These are phyloP conservation scores for Boeremia exigua DNA, from an alignment of 2,329 filamentous ascomycete genomes.

Conservation along the genomic window DNA sequence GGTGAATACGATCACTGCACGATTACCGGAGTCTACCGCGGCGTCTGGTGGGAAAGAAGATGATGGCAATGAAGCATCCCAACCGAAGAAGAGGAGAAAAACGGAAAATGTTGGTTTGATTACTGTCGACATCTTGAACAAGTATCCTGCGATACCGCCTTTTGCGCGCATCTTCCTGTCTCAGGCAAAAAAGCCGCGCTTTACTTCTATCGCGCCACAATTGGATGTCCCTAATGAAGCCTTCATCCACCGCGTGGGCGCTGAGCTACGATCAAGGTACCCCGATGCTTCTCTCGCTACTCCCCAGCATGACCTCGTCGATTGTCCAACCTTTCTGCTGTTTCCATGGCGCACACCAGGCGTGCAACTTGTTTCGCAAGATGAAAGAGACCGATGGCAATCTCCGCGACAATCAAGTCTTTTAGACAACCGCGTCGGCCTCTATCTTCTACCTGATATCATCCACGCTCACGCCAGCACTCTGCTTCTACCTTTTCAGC, in stretches of 20 bases:
- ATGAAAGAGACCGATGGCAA: constrained; percentile 2
- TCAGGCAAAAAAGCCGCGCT: background rate
- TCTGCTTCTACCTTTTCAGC: constrained; percentile 6
- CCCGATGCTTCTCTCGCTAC: constrained; percentile 4
- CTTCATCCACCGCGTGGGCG: constrained; percentile 3
- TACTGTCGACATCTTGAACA: background rate
- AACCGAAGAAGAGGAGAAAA: background rate
- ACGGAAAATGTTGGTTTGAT: background rate
- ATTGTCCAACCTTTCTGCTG: constrained; percentile 4
- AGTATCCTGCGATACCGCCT: constrained; percentile 4
- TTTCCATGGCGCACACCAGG: constrained; percentile 4
- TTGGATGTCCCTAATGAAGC: constrained; percentile 1
- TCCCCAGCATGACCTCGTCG: constrained; percentile 2
- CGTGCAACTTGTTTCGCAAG: background rate
- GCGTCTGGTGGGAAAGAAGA: constrained; percentile 3
- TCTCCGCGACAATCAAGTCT: background rate
- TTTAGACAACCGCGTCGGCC: constrained; percentile 4
- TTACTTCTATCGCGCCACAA: constrained; percentile 1
- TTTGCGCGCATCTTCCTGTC: constrained; percentile 5
- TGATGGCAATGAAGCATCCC: constrained; percentile 1
- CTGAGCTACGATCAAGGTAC: background rate
- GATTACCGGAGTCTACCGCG: background rate
- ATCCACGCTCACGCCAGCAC: background rate
- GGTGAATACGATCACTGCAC: constrained; percentile 1
- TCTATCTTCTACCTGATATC: constrained; percentile 1